Evolutionary conservation across 2,329 filamentous ascomycete species (phyloP), one percentile per base, ranked within the genome.

Genomic region (Penicillium sclerotigenum): DNA sequence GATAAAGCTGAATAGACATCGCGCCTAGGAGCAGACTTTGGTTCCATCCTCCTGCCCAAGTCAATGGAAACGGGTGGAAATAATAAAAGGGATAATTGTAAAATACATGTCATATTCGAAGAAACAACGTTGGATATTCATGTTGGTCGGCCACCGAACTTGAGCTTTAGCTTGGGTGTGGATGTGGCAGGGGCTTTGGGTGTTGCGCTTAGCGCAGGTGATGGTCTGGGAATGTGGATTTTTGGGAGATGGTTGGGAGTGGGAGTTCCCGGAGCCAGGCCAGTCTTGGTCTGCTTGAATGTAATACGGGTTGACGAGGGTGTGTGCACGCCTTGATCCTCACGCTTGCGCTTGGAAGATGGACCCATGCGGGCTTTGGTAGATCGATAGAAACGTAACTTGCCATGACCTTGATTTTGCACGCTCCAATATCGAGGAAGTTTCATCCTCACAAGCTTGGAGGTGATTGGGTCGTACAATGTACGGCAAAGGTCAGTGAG

Each of bases 341-440:
- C 74, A 45, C 74, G 70, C 58, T 77, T 76, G 56, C 74, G 71
- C 56, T 76, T 77, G 13, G 61, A 47, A 45, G 64, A 67, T 1
- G 71, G 62, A 26, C 65, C 58, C 36, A 72, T 76, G 22, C 78
- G 74, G 54, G 75, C 64, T 47, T 68, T 70, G 29, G 58, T 62
- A 24, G 75, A 76, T 52, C 64, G 69, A 54, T 62, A 71, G 68
- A 81, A 81, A 41, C 70, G 72, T 51, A 80, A 61, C 53, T 76
- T 73, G 20, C 76, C 77, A 69, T 78, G 57, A 16, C 83, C 83
- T 22, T 80, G 58, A 61, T 84, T 74, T 62, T 80, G 71, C 29
- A 78, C 78, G 53, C 73, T 77, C 81, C 82, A 87, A 65, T 83
- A 85, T 13, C 77, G 79, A 26, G 84, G 85, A 54, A 81, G 79